Base-by-base conservation (phyloP, 371 early-diverging fungal genomes). In the Apophysomyces elegans region DNA sequence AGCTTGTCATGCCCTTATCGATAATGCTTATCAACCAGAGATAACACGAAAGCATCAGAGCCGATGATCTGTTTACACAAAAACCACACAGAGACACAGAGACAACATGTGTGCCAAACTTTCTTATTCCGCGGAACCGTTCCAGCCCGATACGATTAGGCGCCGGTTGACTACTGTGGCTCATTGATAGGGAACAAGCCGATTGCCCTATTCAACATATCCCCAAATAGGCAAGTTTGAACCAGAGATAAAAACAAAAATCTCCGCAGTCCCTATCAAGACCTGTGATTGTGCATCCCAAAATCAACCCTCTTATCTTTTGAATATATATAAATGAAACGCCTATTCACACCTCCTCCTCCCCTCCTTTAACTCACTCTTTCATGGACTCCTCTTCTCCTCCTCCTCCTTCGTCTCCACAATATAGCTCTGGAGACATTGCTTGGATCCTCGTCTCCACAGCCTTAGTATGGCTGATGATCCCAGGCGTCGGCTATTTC, bases 401-500 rank as follows among this genome's bases (percentile, higher is more conserved):
- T 26, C 32, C 41, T 41, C 41, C 41, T 13, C 8, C 41, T 41
- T 13, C 41, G 2, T 13, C 54, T 35, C n/a, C 64, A 7, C 50
- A 71, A 45, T 71, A 54, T 44, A 61, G 21, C 37, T 11, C 84
- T 47, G 93, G 92, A 54, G 90, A 93, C 63, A 87, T 88, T 47
- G 86, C 88, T 21, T 93, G 90, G 88, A 77, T 91, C 21, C 72
- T 92, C 37, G 70, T 79, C 4, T 84, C 84, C 16, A 88, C 93
- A 4, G 91, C 89, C 5, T 76, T 94, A n/a, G 95, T 94, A 7
- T 91, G 91, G 78, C 74, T 94, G 50, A 94, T 94, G 94, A 88
- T 90, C 32, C 93, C 94, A 11, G 95, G 94, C 37, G 80, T 93
- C 39, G 95, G 94, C 14, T 93, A 91, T 76, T 95, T 95, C 68